These are phyloP conservation scores for Herpomyces periplanetae DNA, from an alignment of 2,329 filamentous ascomycete genomes.

Conservation along the genomic window DNA sequence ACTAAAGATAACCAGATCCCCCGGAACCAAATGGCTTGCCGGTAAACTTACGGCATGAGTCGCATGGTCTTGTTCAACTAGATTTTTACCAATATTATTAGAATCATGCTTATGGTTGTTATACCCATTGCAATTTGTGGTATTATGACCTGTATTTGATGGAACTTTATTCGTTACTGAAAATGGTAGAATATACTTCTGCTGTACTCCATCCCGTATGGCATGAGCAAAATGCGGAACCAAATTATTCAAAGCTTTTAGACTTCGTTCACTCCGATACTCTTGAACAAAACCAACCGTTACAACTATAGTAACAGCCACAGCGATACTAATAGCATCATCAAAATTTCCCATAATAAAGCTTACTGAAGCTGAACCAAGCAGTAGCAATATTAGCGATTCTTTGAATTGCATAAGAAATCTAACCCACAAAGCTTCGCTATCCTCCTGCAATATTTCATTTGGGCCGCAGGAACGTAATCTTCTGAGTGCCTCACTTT, in stretches of 20 bases:
- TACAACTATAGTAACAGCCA: slow-evolving; percentile 86
- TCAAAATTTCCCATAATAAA: slow-evolving; percentile 71
- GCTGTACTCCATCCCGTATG: slow-evolving; percentile 17
- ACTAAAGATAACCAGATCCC: slow-evolving; percentile 67
- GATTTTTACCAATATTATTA: slow-evolving; percentile 15
- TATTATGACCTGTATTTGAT: slow-evolving; percentile 1
- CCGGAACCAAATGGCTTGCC: slow-evolving; percentile 52
- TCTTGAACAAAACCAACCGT: slow-evolving; percentile 87
- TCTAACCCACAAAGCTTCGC: slow-evolving; percentile 71
- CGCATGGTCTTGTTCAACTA: slow-evolving; percentile 22
- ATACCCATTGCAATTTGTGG: slow-evolving; percentile 11
- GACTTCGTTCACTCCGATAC: slow-evolving; percentile 82
- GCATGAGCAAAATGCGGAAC: slow-evolving; percentile 85
- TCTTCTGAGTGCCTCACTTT: slow-evolving; percentile 38
- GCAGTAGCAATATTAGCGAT: slow-evolving; percentile 59
- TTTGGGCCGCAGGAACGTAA: slow-evolving; percentile 52
- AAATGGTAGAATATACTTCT: slow-evolving; percentile 3
- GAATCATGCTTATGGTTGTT: too few species aligned
- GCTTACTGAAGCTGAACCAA: slow-evolving; percentile 55
- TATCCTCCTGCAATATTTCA: slow-evolving; percentile 68
- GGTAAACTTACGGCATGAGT: slow-evolving; percentile 45
- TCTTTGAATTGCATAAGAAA: slow-evolving; percentile 93
- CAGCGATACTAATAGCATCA: slow-evolving; percentile 73
- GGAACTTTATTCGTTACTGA: slow-evolving; percentile 5
- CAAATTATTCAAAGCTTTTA: slow-evolving; percentile 67